Base-by-base conservation (phyloP, 2,329 filamentous ascomycete species). In the Clonostachys solani region DNA sequence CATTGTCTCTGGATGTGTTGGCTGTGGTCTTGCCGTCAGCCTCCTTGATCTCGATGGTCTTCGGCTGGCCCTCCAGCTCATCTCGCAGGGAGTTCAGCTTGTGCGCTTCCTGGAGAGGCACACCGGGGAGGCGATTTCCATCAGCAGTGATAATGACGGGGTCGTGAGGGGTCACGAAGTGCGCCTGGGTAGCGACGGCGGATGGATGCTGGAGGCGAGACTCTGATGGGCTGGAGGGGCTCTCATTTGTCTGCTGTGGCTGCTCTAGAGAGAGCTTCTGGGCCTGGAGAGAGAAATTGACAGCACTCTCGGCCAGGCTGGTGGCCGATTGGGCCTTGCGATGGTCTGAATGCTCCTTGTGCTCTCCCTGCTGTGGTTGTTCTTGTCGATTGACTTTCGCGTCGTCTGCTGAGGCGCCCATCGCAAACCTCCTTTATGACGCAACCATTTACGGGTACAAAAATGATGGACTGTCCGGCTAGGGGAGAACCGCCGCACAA, bases 121-220 rank as follows among this genome's bases (percentile, higher is more conserved):
- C 82, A 2, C 79, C 78, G 0, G 87, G 87, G 6, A 91, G 63
- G 37, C 86, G 72, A 42, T 78, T 75, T 33, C 86, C 86, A 59
- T 86, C 79, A 13, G 77, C 75, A 1, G 86, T 89, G 46, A 84
- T 70, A 42, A 92, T 80, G 15, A 91, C 80, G 1, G 86, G 80
- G 60, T 92, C 87, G 43, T 85, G 80, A 0, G 84, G 78, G 1
- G 87, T 92, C 33, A 85, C 68, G 50, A 78, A 82, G n/a, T 66
- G 75, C 33, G 86, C 85, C 58, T 84, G 73, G 43, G 84, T 68
- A 2, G 84, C 84, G 13, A 81, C 73, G 5, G 44, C 66, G 49
- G 43, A 45, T n/a, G 36, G 36, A n/a, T n/a, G 36, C 15, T n/a
- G 12, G 50, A 54, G 36, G 17, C 8, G 36, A 38, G 36, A 18